phyloP scores from a whole-genome alignment of 2,329 filamentous ascomycete species.

The Ampelomyces quisqualis region DNA sequence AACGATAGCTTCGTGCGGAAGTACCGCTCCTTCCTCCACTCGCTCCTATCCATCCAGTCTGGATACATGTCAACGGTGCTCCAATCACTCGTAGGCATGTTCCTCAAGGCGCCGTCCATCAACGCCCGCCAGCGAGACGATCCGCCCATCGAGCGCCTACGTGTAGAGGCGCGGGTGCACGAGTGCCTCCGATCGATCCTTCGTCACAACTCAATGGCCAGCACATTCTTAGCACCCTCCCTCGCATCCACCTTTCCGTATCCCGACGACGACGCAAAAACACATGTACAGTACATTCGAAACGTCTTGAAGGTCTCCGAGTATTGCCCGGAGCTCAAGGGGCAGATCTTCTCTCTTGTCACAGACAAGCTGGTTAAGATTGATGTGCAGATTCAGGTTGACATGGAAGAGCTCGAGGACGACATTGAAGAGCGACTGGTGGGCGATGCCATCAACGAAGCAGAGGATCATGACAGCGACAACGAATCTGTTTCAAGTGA shows the following conservation, averaged over 20 bases:
- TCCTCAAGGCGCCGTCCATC: slow-evolving; percentile 62
- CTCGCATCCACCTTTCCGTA: slow-evolving; percentile 72
- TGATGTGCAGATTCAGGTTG: slow-evolving; percentile 91
- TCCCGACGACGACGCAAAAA: slow-evolving; percentile 70
- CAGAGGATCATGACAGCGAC: slow-evolving; percentile 59
- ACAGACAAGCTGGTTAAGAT: slow-evolving; percentile 88
- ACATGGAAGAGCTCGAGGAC: slow-evolving; percentile 90
- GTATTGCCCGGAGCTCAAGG: slow-evolving; percentile 75
- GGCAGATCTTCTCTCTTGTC: slow-evolving; percentile 79
- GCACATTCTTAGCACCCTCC: slow-evolving; percentile 66
- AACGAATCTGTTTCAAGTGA: slow-evolving; percentile 71
- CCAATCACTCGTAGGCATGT: slow-evolving; percentile 76
- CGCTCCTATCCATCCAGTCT: slow-evolving; percentile 78
- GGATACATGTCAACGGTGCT: slow-evolving; percentile 74
- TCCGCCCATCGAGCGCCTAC: slow-evolving; percentile 60
- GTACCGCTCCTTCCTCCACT: slow-evolving; percentile 59
- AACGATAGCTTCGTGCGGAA: slow-evolving; percentile 60
- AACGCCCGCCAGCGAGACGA: slow-evolving; percentile 57
- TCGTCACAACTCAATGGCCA: slow-evolving; percentile 77
- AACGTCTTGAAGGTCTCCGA: slow-evolving; percentile 77
- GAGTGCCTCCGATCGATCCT: slow-evolving; percentile 73
- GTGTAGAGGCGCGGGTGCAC: slow-evolving; percentile 74
- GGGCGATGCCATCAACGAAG: slow-evolving; percentile 52
- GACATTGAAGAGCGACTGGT: slow-evolving; percentile 75
- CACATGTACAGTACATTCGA: slow-evolving; percentile 84